Conservation (phyloP, 2,329 filamentous ascomycete genomes). For the Scedosporium aurantiacum region DNA sequence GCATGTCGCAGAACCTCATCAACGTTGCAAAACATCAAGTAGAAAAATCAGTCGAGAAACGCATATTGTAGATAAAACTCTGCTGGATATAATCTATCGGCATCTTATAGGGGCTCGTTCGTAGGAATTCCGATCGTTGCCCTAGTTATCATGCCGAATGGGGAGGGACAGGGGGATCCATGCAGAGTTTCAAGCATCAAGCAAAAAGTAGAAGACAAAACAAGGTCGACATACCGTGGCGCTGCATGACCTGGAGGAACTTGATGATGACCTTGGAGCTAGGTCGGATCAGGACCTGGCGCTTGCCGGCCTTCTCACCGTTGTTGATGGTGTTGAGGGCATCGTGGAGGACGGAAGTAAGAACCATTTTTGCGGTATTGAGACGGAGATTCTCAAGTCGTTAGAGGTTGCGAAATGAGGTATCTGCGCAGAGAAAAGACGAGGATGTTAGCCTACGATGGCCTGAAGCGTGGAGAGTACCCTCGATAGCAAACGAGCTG, state of each 20-base stretch:
- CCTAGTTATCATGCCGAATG: slow-evolving; percentile 99
- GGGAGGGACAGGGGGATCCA: slow-evolving; percentile 10
- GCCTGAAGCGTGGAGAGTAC: slow-evolving; percentile 60
- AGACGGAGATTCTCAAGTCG: slow-evolving; percentile 71
- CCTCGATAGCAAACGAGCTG: slow-evolving; percentile 32
- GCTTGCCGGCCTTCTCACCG: slow-evolving; percentile 99
- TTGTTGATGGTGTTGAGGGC: slow-evolving; percentile 99
- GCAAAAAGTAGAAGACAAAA: background rate
- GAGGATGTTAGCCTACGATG: slow-evolving; percentile 50
- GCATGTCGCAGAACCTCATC: slow-evolving; percentile 79
- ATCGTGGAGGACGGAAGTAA: slow-evolving; percentile 99
- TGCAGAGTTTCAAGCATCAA: background rate
- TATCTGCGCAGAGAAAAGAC: slow-evolving; percentile 39
- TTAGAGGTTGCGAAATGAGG: slow-evolving; percentile 41
- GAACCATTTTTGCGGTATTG: slow-evolving; percentile 82
- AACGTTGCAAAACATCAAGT: slow-evolving; percentile 47
- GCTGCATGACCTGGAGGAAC: slow-evolving; percentile 99
- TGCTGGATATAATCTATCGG: slow-evolving; percentile 85
- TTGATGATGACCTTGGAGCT: slow-evolving; percentile 99
- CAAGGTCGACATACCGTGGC: slow-evolving; percentile 70
- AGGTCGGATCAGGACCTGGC: slow-evolving; percentile 95
- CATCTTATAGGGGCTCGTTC: slow-evolving; percentile 99
- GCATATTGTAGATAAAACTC: slow-evolving; percentile 91
- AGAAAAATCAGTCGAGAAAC: slow-evolving; percentile 55
- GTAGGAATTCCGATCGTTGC: slow-evolving; percentile 70